These are phyloP conservation scores for Penicillium bialowiezense DNA, from an alignment of 495 filamentous ascomycete species.

Conservation along the genomic window DNA sequence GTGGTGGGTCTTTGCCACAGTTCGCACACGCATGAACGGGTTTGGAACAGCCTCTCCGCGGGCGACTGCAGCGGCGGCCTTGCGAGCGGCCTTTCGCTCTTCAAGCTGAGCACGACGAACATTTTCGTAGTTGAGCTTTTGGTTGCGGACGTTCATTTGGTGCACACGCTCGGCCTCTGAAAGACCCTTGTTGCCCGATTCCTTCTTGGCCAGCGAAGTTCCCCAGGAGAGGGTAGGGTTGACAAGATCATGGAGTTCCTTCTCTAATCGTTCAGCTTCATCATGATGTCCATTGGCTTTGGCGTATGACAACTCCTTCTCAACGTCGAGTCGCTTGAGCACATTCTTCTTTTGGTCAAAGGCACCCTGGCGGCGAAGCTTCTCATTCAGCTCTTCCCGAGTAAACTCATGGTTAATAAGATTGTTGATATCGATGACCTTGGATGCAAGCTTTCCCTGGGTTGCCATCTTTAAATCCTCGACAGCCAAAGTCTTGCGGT, in stretches of 20 bases:
- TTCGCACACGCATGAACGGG: conserved; percentile 60
- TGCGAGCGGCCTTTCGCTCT: conserved; percentile 65
- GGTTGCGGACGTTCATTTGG: conserved; percentile 72
- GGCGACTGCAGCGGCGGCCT: conserved; percentile 53
- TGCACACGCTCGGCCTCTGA: conserved; percentile 73
- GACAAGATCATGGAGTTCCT: conserved; percentile 64
- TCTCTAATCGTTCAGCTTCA: conserved; percentile 56
- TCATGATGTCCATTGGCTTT: conserved; percentile 59
- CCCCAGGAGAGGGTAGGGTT: conserved; percentile 67
- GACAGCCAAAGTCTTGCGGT: conserved; percentile 67
- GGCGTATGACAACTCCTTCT: conserved; percentile 62
- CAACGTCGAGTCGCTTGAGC: conserved; percentile 60
- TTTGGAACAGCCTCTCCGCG: conserved; percentile 53
- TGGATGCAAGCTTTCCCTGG: conserved; percentile 58
- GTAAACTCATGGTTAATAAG: conserved; percentile 79
- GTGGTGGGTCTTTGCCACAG: conserved; percentile 59
- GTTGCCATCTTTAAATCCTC: conserved; percentile 72
- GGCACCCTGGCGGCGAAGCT: conserved; percentile 65
- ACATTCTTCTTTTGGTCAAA: conserved; percentile 59
- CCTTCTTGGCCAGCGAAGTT: conserved; percentile 51
- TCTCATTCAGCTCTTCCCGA: conserved; percentile 71
- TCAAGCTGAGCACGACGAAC: conserved; percentile 81
- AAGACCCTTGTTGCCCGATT: conserved; percentile 30
- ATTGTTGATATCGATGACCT: conserved; percentile 77
- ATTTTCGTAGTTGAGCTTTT: conserved; percentile 72